Evolutionary conservation across 352 stramenopile species (phyloP).

Genomic region (Globisporangium perplexum): DNA sequence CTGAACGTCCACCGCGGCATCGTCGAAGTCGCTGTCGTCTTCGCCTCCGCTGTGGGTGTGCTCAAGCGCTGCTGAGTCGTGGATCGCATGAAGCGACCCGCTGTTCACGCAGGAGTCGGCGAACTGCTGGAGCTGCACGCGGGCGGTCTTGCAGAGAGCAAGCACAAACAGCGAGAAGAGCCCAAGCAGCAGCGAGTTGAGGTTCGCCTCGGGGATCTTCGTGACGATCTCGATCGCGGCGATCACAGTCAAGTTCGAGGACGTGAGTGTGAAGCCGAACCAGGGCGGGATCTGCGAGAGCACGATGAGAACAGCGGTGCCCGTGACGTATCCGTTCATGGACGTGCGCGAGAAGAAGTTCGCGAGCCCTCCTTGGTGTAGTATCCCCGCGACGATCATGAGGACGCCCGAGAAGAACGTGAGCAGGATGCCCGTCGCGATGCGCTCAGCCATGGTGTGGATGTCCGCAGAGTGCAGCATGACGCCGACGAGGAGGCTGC

Average conservation of each 20-base stretch:
- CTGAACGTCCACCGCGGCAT: constrained; percentile 1
- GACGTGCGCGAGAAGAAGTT: constrained; percentile 71
- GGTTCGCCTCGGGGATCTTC: constrained; percentile 43
- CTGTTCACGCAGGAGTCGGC: background rate
- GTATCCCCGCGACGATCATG: constrained; percentile 48
- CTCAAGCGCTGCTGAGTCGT: background rate
- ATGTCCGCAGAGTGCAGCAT: constrained; percentile 46
- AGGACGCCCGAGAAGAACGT: constrained; percentile 60
- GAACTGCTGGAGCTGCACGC: constrained; percentile 8
- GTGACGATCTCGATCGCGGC: constrained; percentile 47
- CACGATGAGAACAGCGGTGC: constrained; percentile 61
- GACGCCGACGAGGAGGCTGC: constrained; percentile 55
- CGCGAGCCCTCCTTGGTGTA: constrained; percentile 53
- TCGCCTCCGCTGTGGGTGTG: background rate
- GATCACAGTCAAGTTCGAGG: constrained; percentile 41
- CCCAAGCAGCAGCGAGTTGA: constrained; percentile 43
- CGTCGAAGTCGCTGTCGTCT: background rate
- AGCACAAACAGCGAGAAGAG: constrained; percentile 45
- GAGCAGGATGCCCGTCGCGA: constrained; percentile 61
- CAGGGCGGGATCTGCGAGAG: constrained; percentile 54
- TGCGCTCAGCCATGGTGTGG: constrained; percentile 42
- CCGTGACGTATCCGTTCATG: constrained; percentile 71
- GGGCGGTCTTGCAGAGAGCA: constrained; percentile 27
- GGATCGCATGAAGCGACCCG: no score
- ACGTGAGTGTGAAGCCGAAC: constrained; percentile 47